Evolutionary conservation across 495 filamentous ascomycete species (phyloP), one percentile per base, ranked within the genome.

Genomic region (Delitschia confertaspora): DNA sequence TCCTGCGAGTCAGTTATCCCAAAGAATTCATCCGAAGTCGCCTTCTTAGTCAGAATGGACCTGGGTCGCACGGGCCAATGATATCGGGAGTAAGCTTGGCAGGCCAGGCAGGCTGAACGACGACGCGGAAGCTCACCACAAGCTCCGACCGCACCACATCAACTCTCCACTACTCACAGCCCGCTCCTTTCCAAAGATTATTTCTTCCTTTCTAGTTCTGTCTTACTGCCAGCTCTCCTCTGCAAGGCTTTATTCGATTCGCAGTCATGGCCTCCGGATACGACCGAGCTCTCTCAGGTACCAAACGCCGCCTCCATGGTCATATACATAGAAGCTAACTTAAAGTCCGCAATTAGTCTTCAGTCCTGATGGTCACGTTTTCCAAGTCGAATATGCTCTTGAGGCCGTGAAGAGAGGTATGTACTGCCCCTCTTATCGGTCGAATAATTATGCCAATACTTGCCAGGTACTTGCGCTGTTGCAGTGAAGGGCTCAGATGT

Each of bases 341-440:
- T 27, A 19, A 41, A 6, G 7, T 7, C 8, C 18, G 8, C 53
- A 62, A 56, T 68, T 34, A 37, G 45, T 49, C 36, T 60, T 57
- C 54, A 95, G 89, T 72, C 91, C 91, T 53, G 91, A 98, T 69
- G 91, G 91, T 65, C 91, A 98, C 70, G 89, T 98, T 55, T 96
- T 98, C 73, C 91, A 98, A 66, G 91, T 98, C 57, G 91, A 98
- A 73, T 98, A 98, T 74, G 91, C 91, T 44, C 83, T 93, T 49
- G 91, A 98, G 73, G 91, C 91, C 42, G 91, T 98, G 45, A 98
- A 98, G 70, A 69, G 91, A 85, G 91, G 88, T 93, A 73, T 42
- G 56, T 57, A 14, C 26, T 11, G 31, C 22, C 11, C 9, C 19
- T 4, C 11, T 30, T 7, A 6, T 6, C 1, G 1, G 8, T 3